Base-by-base conservation (phyloP, 495 filamentous ascomycete species). In the Trichocladium antarcticum region DNA sequence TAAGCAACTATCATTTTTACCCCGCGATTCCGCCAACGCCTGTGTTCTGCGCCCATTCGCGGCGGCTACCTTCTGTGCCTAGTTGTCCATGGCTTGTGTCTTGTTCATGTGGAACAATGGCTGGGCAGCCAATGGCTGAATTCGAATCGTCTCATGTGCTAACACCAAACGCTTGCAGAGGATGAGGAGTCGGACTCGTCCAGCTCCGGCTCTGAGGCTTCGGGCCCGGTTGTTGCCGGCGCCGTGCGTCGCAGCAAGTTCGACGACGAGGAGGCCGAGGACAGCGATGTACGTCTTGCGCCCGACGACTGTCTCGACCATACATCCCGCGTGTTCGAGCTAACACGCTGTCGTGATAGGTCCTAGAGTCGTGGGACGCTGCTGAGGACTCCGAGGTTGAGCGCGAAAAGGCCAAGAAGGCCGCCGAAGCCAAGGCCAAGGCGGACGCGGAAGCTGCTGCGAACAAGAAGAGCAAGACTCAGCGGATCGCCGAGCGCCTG, bases 341-440 rank as follows among this genome's bases (percentile, higher is more conserved):
- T 56, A 42, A 51, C 46, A 3, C 29, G 43, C 50, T 45, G 8
- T 45, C 16, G 37, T 43, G 6, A 3, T 40, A 95, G 85, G 87
- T 96, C 48, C 77, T 96, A 49, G 93, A 99, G 38, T 90, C 87
- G 17, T 99, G 93, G 93, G 89, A 95, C 56, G 90, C 87, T 35
- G 92, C 85, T 49, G 92, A 96, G 59, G 93, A 99, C 71, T 93
- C 87, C 42, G 93, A 99, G 59, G 89, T 82, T 44, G 93, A 99
- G 72, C 85, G 87, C 54, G 89, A 95, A 67, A 97, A 95, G 74
- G 85, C 78, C 19, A 87, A 84, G 69, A 85, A 85, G 68, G 87
- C 80, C 14, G 87, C 78, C 8, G 89, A 88, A 59, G 81, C 78
- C 51, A 89, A 87, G 64, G 90, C 88, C 42, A 93, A 90, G 65